phyloP scores from a whole-genome alignment of 345 rosid species.

The Eucalyptus erythrocorys region DNA sequence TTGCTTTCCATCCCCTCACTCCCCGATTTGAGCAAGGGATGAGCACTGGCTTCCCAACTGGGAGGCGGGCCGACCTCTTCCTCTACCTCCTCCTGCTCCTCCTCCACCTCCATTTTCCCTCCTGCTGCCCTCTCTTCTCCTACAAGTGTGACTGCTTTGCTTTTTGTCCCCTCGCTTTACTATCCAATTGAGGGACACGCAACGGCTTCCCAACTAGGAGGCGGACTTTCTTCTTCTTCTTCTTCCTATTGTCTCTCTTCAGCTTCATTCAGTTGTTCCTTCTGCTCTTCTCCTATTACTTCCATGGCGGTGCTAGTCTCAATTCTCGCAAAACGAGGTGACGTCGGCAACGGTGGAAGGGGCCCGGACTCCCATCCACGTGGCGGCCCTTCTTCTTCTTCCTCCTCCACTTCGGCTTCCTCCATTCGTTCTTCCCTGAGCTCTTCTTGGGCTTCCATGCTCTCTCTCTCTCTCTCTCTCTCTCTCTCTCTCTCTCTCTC shows the following conservation, averaged over 20 bases:
- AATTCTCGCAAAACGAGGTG: not conserved
- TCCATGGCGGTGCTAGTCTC: not conserved
- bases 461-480: not conserved
- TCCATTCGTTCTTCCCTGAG: not conserved
- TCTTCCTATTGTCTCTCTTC: not conserved
- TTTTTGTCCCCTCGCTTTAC: not conserved
- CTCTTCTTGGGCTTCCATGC: not conserved
- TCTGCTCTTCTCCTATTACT: not conserved
- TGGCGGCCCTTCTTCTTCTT: not conserved
- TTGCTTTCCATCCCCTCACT: not conserved
- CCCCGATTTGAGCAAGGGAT: not conserved
- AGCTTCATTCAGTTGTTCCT: not conserved
- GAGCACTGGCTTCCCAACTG: not conserved
- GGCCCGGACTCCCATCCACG: not conserved
- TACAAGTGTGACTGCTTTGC: not conserved
- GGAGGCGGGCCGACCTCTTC: slow-evolving; percentile 1
- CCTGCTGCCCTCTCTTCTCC: not conserved
- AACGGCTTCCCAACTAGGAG: not conserved
- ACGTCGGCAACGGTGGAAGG: not conserved
- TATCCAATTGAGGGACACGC: not conserved
- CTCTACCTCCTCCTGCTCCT: not conserved
- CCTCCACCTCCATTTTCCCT: not conserved
- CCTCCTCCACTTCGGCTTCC: not conserved
- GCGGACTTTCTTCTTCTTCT: not conserved
- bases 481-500: not conserved